A percentile compares a stretch with the other conserved stretches of the same genome.
These are phyloP conservation scores for Torulaspora maleeae DNA, from an alignment of 805 yeast species.

Conservation along the genomic window DNA sequence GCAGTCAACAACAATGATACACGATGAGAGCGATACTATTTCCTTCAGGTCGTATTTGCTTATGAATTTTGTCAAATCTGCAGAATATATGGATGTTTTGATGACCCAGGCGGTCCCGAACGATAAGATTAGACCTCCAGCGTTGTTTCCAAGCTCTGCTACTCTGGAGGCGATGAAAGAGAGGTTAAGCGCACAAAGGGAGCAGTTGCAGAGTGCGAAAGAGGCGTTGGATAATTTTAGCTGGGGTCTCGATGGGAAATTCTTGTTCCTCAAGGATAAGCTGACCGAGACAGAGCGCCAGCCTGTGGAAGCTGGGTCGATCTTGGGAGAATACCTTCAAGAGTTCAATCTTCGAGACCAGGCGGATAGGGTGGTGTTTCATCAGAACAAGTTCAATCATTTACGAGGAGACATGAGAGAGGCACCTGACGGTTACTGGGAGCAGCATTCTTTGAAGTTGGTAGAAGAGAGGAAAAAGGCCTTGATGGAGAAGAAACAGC, in stretches of 20 bases:
- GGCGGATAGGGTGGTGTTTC: conserved; percentile 16
- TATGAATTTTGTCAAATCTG: conserved; percentile 24
- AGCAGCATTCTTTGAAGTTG: conserved; percentile 17
- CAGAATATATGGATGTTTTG: conserved; percentile 23
- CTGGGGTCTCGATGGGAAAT: conserved; percentile 5
- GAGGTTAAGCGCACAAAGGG: conserved; percentile 15
- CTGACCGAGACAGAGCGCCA: conserved; percentile 6
- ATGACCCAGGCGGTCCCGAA: conserved; percentile 25
- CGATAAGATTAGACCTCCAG: conserved; percentile 21
- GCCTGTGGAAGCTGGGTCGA: conserved; percentile 1
- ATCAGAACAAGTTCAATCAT: conserved; percentile 19
- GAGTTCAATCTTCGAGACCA: conserved; percentile 16
- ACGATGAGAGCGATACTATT: conserved; percentile 35
- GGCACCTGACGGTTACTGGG: conserved; percentile 35
- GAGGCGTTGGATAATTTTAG: conserved; percentile 6
- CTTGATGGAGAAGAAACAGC: conserved; percentile 9
- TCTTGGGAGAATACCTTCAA: conserved; percentile 14
- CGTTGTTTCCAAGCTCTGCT: conserved; percentile 6
- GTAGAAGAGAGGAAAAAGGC: conserved; percentile 14
- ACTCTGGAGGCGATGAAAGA: conserved; percentile 13
- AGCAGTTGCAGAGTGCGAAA: conserved; percentile 8
- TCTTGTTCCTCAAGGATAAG: conserved; percentile 12
- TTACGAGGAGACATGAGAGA: conserved; percentile 21
- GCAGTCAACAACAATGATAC: conserved; percentile 24
- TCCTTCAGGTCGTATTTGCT: conserved; percentile 29